Conservation (phyloP, 768 basidiomycete genomes). For the Lepiota venenata region DNA sequence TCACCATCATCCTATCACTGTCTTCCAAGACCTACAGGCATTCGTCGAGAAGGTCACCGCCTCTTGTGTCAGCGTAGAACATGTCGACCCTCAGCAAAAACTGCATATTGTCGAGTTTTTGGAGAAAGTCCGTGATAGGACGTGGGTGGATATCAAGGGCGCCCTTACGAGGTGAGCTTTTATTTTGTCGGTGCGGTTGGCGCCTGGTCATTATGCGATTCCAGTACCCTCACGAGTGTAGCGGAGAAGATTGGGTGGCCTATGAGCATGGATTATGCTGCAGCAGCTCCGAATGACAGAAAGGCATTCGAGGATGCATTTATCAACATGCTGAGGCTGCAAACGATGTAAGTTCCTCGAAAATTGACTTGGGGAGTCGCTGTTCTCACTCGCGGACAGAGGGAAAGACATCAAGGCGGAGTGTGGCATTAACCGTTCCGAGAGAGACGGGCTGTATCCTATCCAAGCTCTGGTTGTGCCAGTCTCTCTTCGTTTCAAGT, state of each 20-base stretch:
- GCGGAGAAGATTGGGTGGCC: slow-evolving; percentile 90
- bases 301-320: slow-evolving; percentile 75
- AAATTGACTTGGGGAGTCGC: not conserved
- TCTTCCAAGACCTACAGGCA: slow-evolving; percentile 58
- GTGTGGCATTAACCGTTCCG: slow-evolving; percentile 14
- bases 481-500: slow-evolving; percentile 85
- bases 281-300: slow-evolving; percentile 46
- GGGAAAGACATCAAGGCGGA: slow-evolving; percentile 42
- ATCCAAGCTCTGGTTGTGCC: slow-evolving; percentile 83
- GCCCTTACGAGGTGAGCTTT: slow-evolving; percentile 54
- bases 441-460: slow-evolving; percentile 71
- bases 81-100: slow-evolving; percentile 41
- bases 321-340: slow-evolving; percentile 69
- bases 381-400: slow-evolving; percentile 28
- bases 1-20: slow-evolving; percentile 43
- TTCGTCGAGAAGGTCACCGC: slow-evolving; percentile 52
- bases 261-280: slow-evolving; percentile 59
- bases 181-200: not conserved
- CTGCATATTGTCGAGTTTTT: slow-evolving; percentile 65
- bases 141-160: slow-evolving; percentile 76
- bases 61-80: slow-evolving; percentile 43
- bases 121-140: slow-evolving; percentile 56
- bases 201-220: not conserved
- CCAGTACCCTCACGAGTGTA: slow-evolving; percentile 57
- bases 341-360: slow-evolving; percentile 59